A percentile compares a stretch with the other conserved stretches of the same genome.
These are phyloP conservation scores for Gastrolobium bilobum DNA, from an alignment of 306 rosid species.

Conservation along the genomic window DNA sequence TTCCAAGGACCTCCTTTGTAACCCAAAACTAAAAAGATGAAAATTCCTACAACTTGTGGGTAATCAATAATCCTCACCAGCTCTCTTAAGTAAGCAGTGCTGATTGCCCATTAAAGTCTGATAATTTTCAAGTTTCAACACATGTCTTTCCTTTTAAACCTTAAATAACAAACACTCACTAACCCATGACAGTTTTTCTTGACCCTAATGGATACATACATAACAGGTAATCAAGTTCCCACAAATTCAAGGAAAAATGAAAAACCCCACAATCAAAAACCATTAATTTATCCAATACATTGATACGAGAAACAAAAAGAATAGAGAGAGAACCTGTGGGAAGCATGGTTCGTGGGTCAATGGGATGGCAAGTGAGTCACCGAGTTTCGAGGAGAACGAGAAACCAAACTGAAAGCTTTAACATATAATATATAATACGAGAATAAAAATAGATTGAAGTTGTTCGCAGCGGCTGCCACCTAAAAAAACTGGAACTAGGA, in stretches of 20 bases:
- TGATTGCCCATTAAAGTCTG: background rate
- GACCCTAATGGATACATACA: conserved; percentile 25
- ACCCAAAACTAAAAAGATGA: conserved; percentile 6
- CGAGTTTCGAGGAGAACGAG: background rate
- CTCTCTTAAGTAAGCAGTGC: background rate
- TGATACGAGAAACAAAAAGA: background rate
- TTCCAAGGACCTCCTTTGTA: background rate
- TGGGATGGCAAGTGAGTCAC: conserved; percentile 12
- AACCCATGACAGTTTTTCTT: background rate
- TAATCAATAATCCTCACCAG: background rate
- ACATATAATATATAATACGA: background rate
- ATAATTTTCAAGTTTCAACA: conserved; percentile 13
- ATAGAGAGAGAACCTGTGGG: conserved; percentile 32
- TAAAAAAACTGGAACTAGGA: background rate
- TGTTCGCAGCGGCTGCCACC: conserved; percentile 16
- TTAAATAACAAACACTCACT: background rate
- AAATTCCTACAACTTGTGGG: background rate
- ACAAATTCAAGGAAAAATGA: background rate
- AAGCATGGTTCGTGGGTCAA: background rate
- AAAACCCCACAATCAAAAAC: conserved; percentile 8
- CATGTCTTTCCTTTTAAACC: background rate
- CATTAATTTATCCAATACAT: background rate
- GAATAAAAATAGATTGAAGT: background rate
- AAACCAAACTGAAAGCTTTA: background rate
- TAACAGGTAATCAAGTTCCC: background rate